Evolutionary conservation across 768 basidiomycete genomes (phyloP).

Genomic region (Boletus reticulatus): DNA sequence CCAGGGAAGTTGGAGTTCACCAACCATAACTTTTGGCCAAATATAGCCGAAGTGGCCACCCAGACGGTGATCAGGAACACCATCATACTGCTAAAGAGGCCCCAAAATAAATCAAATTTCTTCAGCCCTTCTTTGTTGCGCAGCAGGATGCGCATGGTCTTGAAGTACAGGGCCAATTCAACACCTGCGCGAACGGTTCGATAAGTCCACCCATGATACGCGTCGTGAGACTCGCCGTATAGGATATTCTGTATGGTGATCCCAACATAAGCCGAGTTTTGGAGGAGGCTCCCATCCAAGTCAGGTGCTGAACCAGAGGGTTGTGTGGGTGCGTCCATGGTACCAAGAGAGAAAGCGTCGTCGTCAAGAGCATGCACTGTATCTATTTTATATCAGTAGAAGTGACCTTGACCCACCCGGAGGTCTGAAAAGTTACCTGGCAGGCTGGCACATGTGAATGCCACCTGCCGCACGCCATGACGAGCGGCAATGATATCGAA

Average conservation of each 20-base stretch:
- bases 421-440: too few relatives aligned
- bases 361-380: too few relatives aligned
- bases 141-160: constrained; percentile 17
- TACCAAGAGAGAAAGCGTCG: too few relatives aligned
- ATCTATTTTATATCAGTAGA: too few relatives aligned
- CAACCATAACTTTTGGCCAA: constrained; percentile 38
- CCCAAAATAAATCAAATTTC: constrained; percentile 14
- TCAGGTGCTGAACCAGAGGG: too few relatives aligned
- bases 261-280: constrained; percentile 10
- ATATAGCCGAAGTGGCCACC: constrained; percentile 16
- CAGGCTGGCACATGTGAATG: too few relatives aligned
- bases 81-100: constrained; percentile 24
- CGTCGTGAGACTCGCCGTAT: constrained; percentile 16
- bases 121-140: background rate
- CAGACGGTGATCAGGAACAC: constrained; percentile 31
- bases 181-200: constrained; percentile 12
- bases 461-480: too few relatives aligned
- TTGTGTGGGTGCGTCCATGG: too few relatives aligned
- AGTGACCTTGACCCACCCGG: too few relatives aligned
- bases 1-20: constrained; percentile 31
- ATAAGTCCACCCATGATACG: background rate
- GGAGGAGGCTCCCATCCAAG: too few relatives aligned
- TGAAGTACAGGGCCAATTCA: constrained; percentile 22
- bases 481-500: too few relatives aligned
- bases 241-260: constrained; percentile 19